Evolutionary conservation across 495 filamentous ascomycete genomes (phyloP).

Genomic region (Astrocystis sublimbata): DNA sequence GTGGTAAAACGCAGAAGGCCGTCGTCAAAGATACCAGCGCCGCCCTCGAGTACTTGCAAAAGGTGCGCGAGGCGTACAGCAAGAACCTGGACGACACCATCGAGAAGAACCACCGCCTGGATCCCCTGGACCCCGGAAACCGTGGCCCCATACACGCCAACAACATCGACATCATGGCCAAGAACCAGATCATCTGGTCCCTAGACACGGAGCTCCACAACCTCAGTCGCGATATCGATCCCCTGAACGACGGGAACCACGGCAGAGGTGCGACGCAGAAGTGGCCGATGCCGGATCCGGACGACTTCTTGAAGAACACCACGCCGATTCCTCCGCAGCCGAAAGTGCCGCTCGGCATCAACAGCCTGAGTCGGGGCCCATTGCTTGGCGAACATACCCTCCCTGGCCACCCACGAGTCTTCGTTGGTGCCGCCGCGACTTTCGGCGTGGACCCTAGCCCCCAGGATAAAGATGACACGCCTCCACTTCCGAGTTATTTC

Average conservation of each 20-base stretch:
- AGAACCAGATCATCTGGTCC: conserved; percentile 22
- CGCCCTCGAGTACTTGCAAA: not conserved
- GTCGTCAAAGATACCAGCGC: not conserved
- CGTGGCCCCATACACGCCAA: conserved; percentile 13
- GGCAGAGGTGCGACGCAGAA: conserved; percentile 13
- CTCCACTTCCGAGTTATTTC: not conserved
- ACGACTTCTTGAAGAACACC: conserved; percentile 6
- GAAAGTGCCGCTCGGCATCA: conserved; percentile 22
- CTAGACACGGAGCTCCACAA: conserved; percentile 22
- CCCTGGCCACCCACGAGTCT: conserved; percentile 14
- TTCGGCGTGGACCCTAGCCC: not conserved
- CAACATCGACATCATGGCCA: conserved; percentile 26
- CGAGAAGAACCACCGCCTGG: conserved; percentile 15
- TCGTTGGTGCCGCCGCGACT: conserved; percentile 19
- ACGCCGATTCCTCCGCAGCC: conserved; percentile 7
- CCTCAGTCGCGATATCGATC: not conserved
- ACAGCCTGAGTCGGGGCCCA: conserved; percentile 2
- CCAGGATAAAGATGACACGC: not conserved
- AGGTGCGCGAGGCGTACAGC: conserved; percentile 2
- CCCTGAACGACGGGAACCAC: not conserved
- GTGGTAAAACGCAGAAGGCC: not conserved
- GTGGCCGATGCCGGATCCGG: not conserved
- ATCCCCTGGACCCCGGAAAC: conserved; percentile 19
- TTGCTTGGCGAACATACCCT: conserved; percentile 21
- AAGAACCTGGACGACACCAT: not conserved